Evolutionary conservation across 2,329 filamentous ascomycete genomes (phyloP), one percentile per base, ranked within the genome.

Genomic region (Claviceps spartinae): DNA sequence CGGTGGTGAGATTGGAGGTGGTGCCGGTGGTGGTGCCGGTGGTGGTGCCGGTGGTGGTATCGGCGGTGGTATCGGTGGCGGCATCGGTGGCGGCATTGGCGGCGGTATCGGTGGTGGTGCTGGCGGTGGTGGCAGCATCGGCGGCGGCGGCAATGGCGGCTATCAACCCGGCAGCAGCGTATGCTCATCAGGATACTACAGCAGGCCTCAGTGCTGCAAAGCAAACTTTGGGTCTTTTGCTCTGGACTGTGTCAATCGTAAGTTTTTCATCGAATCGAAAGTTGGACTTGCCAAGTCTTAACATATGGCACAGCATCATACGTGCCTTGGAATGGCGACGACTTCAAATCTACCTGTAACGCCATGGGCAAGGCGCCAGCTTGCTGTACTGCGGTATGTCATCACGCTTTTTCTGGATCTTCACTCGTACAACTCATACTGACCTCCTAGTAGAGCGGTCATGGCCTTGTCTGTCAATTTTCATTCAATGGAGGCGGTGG

Each of bases 211-310:
- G 48, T 78, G 75, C 67, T 78, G 75, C 59, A 67, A 69, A 7
- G 70, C 69, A 49, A 67, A 76, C 55, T 66, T 77, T 26, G 69
- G 72, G 56, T 55, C 77, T 53, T 69, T 68, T 20, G 68, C 71
- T 60, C 63, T 77, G 44, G 61, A 76, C 62, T 78, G 75, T 63
- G 18, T 13, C 2, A 42, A 24, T 20, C 55, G 57, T 57, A 51
- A 50, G 56, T 42, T 22, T 38, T 9, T 9, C 5, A 30, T 30
- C 26, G 2, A 30, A 30, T 30, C 26, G 26, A 30, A 43, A 16
- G 20, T 5, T 13, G 14, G 6, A 26, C 30, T 22, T 2, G 5
- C 20, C 40, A 11, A 45, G 18, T 30, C 44, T 47, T n/a, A 20
- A 46, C 44, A 22, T 11, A 5, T 30, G 26, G 13, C 38, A 16